Percentiles rank a stretch among this genome's conserved stretches.
Conservation (phyloP, 306 rosid species). For the Dalbergia cultrata region DNA sequence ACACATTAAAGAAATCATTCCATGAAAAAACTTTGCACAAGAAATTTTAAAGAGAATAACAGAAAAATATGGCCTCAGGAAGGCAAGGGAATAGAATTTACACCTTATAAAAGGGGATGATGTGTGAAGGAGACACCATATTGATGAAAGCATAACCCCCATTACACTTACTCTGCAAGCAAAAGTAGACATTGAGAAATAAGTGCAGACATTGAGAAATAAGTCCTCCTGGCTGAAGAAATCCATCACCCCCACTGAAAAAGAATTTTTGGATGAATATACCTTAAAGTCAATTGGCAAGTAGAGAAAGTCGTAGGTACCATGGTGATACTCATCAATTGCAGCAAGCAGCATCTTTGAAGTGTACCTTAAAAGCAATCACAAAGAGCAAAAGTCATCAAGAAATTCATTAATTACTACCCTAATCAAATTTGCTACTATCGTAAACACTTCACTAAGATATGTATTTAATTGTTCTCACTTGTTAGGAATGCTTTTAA, state of each 20-base stretch:
- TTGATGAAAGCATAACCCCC: slow-evolving; percentile 98
- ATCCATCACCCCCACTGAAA: neutral
- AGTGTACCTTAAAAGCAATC: too few species aligned
- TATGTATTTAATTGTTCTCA: too few species aligned
- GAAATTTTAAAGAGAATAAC: neutral
- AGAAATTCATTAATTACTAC: too few species aligned
- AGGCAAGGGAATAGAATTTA: slow-evolving; percentile 15
- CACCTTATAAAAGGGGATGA: too few species aligned
- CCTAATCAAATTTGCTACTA: too few species aligned
- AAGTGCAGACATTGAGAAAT: slow-evolving; percentile 38
- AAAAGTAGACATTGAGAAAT: too few species aligned
- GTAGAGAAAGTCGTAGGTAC: slow-evolving; percentile 89
- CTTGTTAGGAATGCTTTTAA: slow-evolving; percentile 95
- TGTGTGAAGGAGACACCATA: slow-evolving; percentile 92
- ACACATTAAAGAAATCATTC: slow-evolving; percentile 6
- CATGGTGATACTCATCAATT: slow-evolving; percentile 85
- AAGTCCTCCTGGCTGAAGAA: slow-evolving; percentile 21
- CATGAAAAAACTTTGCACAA: slow-evolving; percentile 6
- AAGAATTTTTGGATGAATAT: slow-evolving; percentile 38
- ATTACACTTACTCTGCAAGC: slow-evolving; percentile 90
- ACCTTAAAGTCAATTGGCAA: slow-evolving; percentile 97
- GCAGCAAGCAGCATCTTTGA: slow-evolving; percentile 94
- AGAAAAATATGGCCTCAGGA: slow-evolving; percentile 29
- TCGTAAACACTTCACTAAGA: too few species aligned
- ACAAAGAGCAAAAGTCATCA: too few species aligned